phyloP scores from a whole-genome alignment of 176 grass and related monocot species.

The Oryza rufipogon region DNA sequence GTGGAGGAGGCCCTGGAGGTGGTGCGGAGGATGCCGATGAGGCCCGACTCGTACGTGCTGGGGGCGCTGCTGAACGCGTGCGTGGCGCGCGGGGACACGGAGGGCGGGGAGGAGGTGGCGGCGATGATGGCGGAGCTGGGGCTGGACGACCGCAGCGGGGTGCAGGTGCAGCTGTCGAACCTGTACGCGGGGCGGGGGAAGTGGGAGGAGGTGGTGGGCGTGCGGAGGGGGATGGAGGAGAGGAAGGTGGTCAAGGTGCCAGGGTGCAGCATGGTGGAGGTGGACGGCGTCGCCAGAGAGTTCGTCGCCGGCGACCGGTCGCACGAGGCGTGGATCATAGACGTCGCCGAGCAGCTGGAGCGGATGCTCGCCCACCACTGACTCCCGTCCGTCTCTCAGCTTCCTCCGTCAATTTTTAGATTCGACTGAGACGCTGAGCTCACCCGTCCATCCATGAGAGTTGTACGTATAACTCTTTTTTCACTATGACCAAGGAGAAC shows the following conservation, averaged over 20 bases:
- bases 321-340: slow-evolving; percentile 42
- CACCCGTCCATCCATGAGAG: too few relatives aligned
- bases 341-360: slow-evolving; percentile 32
- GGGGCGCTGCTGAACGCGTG: slow-evolving; percentile 69
- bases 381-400: too few relatives aligned
- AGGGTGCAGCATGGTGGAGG: slow-evolving; percentile 61
- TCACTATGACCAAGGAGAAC: too few relatives aligned
- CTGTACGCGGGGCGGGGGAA: slow-evolving; percentile 46
- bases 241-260: slow-evolving; percentile 46
- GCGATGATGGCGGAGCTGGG: background rate
- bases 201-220: slow-evolving; percentile 51
- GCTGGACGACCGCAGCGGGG: background rate
- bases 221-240: slow-evolving; percentile 46
- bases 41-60: slow-evolving; percentile 62
- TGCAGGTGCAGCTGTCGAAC: background rate
- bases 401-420: too few relatives aligned
- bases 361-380: slow-evolving; percentile 14
- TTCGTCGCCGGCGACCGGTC: slow-evolving; percentile 61
- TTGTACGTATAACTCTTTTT: too few relatives aligned
- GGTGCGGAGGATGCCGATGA: slow-evolving; percentile 51
- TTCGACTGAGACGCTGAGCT: too few relatives aligned
- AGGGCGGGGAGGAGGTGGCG: background rate
- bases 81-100: slow-evolving; percentile 15
- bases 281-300: slow-evolving; percentile 55
- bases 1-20: slow-evolving; percentile 43